A percentile compares a stretch with the other conserved stretches of the same genome.
phyloP scores from a whole-genome alignment of 2,329 filamentous ascomycete genomes.

The Trichoderma koningiopsis region DNA sequence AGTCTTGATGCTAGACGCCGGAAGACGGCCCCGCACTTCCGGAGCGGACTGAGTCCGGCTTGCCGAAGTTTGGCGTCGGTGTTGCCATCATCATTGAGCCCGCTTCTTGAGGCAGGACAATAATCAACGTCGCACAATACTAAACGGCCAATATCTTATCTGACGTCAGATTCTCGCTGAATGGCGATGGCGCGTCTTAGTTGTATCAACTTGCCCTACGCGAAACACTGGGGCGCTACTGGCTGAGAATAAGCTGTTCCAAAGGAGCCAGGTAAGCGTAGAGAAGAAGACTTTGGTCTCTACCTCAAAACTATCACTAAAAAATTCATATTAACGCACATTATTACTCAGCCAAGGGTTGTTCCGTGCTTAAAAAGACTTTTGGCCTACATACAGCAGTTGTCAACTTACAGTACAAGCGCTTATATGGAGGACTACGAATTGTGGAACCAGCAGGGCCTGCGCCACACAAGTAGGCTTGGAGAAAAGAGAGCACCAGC shows the following conservation, averaged over 20 bases:
- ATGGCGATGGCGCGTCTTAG: not conserved
- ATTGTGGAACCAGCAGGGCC: too few relatives aligned
- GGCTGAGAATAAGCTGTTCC: not conserved
- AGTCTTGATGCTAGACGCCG: not conserved
- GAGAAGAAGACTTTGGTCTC: too few relatives aligned
- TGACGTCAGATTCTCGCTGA: not conserved
- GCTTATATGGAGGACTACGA: too few relatives aligned
- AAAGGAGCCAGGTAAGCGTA: too few relatives aligned
- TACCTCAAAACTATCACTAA: too few relatives aligned
- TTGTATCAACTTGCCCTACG: not conserved
- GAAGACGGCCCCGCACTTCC: not conserved
- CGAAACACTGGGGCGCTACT: not conserved
- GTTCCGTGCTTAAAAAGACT: too few relatives aligned
- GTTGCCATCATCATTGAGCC: not conserved
- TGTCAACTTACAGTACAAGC: too few relatives aligned
- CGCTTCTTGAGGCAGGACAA: too few relatives aligned
- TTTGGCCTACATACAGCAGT: too few relatives aligned
- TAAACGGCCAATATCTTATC: not conserved
- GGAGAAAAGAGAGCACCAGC: not conserved
- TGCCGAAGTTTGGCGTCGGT: not conserved
- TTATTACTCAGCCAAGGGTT: too few relatives aligned
- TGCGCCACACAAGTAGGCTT: not conserved
- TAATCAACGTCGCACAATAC: not conserved
- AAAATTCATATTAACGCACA: too few relatives aligned
- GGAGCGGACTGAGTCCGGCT: not conserved